Conservation (phyloP, 2,329 filamentous ascomycete species). For the Lachnum nothofagi region DNA sequence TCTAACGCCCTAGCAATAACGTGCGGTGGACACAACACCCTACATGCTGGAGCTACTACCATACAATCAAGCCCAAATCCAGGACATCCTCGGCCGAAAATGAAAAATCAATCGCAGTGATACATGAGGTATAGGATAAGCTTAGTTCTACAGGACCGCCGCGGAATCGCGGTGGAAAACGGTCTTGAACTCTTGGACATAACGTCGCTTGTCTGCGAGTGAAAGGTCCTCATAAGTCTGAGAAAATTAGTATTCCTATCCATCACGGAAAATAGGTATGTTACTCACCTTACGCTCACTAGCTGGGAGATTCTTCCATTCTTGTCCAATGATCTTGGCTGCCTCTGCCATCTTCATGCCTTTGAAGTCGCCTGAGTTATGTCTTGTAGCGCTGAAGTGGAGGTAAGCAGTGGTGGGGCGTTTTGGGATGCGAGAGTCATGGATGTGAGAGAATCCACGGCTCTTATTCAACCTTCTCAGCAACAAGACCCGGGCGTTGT, state of each 20-base stretch:
- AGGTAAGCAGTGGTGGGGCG: slow-evolving; percentile 35
- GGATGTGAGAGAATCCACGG: slow-evolving; percentile 34
- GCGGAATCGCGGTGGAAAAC: slow-evolving; percentile 24
- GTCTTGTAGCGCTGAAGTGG: slow-evolving; percentile 42
- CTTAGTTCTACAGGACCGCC: background rate
- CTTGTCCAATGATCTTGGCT: slow-evolving; percentile 37
- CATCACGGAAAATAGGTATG: background rate
- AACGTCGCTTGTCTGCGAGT: slow-evolving; percentile 26
- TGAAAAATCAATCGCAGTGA: slow-evolving; percentile 1
- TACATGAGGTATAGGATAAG: slow-evolving; percentile 1
- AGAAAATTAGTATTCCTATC: background rate
- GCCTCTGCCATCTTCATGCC: slow-evolving; percentile 39
- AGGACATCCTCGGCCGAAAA: background rate
- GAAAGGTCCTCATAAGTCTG: slow-evolving; percentile 30
- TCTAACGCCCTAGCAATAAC: background rate
- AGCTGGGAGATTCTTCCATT: slow-evolving; percentile 44
- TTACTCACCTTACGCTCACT: slow-evolving; percentile 41
- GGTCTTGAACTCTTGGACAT: slow-evolving; percentile 30
- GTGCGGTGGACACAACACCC: background rate
- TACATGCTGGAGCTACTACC: background rate
- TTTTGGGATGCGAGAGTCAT: slow-evolving; percentile 52
- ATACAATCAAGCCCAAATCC: background rate
- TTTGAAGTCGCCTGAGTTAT: slow-evolving; percentile 45
- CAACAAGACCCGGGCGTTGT: slow-evolving; percentile 45
- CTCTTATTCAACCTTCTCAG: slow-evolving; percentile 15